A percentile compares a stretch with the other conserved stretches of the same genome.
phyloP scores from a whole-genome alignment of 2,329 filamentous ascomycete genomes.

The Colletotrichum sp. region DNA sequence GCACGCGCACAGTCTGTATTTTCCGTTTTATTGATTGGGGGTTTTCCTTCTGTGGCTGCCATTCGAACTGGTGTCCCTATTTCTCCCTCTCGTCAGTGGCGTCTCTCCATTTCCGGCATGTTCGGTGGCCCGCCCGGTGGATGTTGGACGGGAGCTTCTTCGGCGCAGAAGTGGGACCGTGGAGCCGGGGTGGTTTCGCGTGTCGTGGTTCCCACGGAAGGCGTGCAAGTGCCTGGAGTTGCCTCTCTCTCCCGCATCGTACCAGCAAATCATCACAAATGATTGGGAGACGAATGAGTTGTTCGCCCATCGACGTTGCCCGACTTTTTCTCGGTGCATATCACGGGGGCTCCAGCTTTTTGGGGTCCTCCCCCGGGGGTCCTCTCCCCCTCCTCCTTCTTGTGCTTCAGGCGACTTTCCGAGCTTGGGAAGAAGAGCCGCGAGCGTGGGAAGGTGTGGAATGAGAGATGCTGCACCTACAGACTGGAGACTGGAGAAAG shows the following conservation, averaged over 20 bases:
- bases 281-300: neutral
- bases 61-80: neutral
- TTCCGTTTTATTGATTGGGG: neutral
- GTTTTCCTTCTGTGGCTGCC: neutral
- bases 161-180: slow-evolving; percentile 20
- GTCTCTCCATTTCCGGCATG: slow-evolving; percentile 16
- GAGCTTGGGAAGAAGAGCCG: neutral
- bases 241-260: neutral
- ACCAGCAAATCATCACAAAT: neutral
- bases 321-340: neutral
- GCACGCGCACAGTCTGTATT: neutral
- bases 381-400: neutral
- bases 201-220: neutral
- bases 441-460: neutral
- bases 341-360: neutral
- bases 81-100: neutral
- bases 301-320: neutral
- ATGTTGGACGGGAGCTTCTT: slow-evolving; percentile 17
- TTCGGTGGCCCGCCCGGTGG: slow-evolving; percentile 20
- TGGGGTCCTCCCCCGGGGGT: neutral
- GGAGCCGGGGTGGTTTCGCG: slow-evolving; percentile 12
- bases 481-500: neutral
- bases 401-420: neutral
- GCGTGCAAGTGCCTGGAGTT: neutral
- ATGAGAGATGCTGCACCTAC: neutral